Evolutionary conservation across 2,329 filamentous ascomycete species (phyloP), one percentile per base, ranked within the genome.

Genomic region (Massarina eburnea): DNA sequence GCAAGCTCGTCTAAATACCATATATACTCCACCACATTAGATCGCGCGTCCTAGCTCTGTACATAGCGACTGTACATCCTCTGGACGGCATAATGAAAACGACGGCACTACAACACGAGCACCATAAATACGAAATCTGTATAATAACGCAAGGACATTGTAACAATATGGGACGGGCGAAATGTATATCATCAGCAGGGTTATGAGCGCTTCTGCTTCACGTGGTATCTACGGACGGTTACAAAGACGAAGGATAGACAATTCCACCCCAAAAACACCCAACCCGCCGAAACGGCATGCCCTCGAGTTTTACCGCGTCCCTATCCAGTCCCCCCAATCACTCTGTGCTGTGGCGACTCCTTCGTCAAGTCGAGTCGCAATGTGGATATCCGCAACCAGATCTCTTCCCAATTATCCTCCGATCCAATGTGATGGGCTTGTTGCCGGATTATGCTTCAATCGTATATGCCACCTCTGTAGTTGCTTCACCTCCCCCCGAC

Each of bases 1-100:
- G 71, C 59, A 80, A 78, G 60, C 71, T 81, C 46, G 62, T 77
- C 36, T 78, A 72, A 64, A 24, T 2, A 38, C 3, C 5, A 3
- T 22, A 8, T 8, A n/a, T n/a, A n/a, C 27, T 14, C 12, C 27
- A 5, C 27, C n/a, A 7, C 27, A 30, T 14, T 30, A 8, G 9
- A 14, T 30, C 27, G 27, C n/a, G n/a, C n/a, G n/a, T n/a, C n/a
- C n/a, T n/a, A n/a, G n/a, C n/a, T n/a, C n/a, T n/a, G n/a, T n/a
- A n/a, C n/a, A n/a, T n/a, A 30, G 12, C 12, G 27, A 8, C 12
- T 10, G 27, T 30, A 30, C 27, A 30, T 30, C 12, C 27, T n/a
- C n/a, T n/a, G n/a, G n/a, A n/a, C n/a, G n/a, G n/a, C n/a, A n/a
- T n/a, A n/a, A n/a, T n/a, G n/a, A n/a, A n/a, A n/a, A n/a, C n/a